Base-by-base conservation (phyloP, 2,329 filamentous ascomycete genomes). In the Cladosporium sp. region DNA sequence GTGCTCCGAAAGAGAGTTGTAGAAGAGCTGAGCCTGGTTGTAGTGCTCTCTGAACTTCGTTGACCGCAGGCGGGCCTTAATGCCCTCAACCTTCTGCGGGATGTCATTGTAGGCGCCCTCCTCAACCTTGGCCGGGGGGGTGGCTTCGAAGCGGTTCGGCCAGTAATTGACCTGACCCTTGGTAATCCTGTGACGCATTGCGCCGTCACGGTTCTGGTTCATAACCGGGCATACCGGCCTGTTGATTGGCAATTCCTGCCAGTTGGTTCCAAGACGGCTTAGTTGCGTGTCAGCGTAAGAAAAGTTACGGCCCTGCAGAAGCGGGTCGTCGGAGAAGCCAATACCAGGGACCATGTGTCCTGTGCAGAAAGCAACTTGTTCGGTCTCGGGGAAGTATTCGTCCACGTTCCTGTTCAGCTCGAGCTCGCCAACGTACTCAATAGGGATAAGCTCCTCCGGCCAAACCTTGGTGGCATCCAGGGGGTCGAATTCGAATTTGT, bases 401-500 rank as follows among this genome's bases (percentile, higher is more conserved):
- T 92, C 87, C 1, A 86, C 76, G 54, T 89, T 92, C 47, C 80
- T 79, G 74, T 93, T 91, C 5, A 95, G 77, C 64, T 91, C 84
- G 1, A 95, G 65, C 67, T 91, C 81, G 34, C 88, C 89, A 50
- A 95, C 87, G 63, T 89, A 88, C 7, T 85, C 79, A 17, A 92
- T 75, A 2, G 87, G 87, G 1, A 84, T 84, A 7, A 80, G 61
- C 57, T 90, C 86, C 63, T 93, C 86, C 0, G 88, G 89, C 88
- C 88, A 93, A 20, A 92, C 68, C 71, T 95, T 93, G 32, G 89
- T 95, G 1, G 88, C 84, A 58, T 95, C 89, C 1, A 95, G 79
- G 24, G 92, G 85, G 61, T 93, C 89, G 54, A 93, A 92, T 6
- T 92, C 88, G 54, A 92, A 95, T 12, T 88, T 80, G 55, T 92